phyloP scores from a whole-genome alignment of 1,284 basidiomycete genomes.

The Earliella scabrosa region DNA sequence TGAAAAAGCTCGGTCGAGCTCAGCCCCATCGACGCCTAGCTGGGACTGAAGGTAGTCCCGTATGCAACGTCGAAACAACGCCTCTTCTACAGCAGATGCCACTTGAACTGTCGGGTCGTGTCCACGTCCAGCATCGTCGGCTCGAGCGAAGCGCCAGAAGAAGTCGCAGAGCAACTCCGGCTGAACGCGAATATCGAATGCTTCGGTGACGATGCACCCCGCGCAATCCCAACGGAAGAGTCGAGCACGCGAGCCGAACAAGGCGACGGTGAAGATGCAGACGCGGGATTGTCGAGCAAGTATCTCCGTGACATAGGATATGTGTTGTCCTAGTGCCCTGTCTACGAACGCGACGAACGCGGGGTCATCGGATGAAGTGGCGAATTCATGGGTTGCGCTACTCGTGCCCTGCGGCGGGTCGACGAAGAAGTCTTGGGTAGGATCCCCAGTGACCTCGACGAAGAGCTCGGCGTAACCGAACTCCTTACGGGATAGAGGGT shows the following conservation, averaged over 20 bases:
- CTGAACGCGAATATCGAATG: constrained; percentile 5
- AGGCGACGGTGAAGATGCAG: neutral
- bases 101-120: constrained; percentile 2
- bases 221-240: constrained; percentile 12
- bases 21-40: neutral
- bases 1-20: neutral
- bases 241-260: constrained; percentile 3
- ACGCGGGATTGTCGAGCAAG: constrained; percentile 11
- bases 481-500: neutral
- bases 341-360: neutral
- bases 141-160: constrained; percentile 4
- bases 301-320: constrained; percentile 5
- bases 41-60: neutral
- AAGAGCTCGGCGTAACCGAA: constrained; percentile 11
- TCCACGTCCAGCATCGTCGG: neutral
- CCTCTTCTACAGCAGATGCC: neutral
- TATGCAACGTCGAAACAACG: neutral
- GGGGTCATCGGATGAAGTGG: neutral
- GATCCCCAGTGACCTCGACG: constrained; percentile 1
- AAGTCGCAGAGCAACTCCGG: constrained; percentile 2
- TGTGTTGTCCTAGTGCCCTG: neutral
- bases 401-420: neutral
- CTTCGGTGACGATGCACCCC: constrained; percentile 7
- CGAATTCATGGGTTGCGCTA: neutral
- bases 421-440: constrained; percentile 2